Evolutionary conservation across 495 filamentous ascomycete species (phyloP), one percentile per base, ranked within the genome.

Genomic region (Collariella sp.): DNA sequence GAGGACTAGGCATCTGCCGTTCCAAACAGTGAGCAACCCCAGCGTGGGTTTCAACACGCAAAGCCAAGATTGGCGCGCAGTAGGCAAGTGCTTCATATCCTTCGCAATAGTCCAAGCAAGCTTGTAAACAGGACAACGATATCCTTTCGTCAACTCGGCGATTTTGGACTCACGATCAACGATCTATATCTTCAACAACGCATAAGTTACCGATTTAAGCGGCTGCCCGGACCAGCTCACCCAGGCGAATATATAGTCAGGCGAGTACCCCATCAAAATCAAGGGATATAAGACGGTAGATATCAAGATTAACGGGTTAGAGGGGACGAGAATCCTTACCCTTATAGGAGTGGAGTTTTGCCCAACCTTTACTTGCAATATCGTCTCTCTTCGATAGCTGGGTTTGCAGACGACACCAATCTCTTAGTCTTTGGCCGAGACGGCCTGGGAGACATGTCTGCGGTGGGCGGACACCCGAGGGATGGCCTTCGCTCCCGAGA

Each of bases 131-230:
- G 26, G 26, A 9, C 26, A 31, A 9, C 26, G 26, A 31, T 51
- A 55, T 34, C 45, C 56, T 36, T 18, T 59, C 41, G 50, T 46
- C 33, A 47, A 59, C 41, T 55, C 52, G 0, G 46, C 51, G 1
- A 59, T 59, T 20, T 45, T 59, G n/a, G 46, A 55, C 13, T 51
- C 33, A 42, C 40, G 52, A 40, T 51, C 46, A 11, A 42, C 51
- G 7, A 54, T 55, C n/a, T 29, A 52, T 24, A 41, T 59, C 15
- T 42, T 42, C 52, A 51, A 59, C 46, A 9, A 51, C 18, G 31
- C 7, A n/a, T 35, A n/a, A n/a, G n/a, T n/a, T n/a, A 9, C 23
- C 29, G 46, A 20, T 55, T 59, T 35, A 22, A 46, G 20, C 33
- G 1, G 13, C 26, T 31, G 26, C 26, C 26, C 9, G 7, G 22